Base-by-base conservation (phyloP, 495 filamentous ascomycete species). In the Talaromyces liani region DNA sequence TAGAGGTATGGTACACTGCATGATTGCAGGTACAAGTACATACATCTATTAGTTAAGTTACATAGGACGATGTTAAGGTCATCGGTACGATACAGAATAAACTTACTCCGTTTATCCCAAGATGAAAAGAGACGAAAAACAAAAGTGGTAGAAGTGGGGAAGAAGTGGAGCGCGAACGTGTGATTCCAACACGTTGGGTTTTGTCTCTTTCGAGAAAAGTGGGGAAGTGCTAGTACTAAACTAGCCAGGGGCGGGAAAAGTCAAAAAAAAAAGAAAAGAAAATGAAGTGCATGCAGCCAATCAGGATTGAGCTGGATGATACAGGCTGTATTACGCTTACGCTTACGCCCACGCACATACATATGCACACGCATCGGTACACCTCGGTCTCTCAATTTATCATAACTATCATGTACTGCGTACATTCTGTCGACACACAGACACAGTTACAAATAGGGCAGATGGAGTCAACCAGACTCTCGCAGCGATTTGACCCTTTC, bases 161-260 rank as follows among this genome's bases (percentile, higher is more conserved):
- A 18, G 45, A 49, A 49, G 45, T 49, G 45, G 45, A 12, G 45
- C 45, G 16, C 45, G 45, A 49, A 49, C 45, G 45, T 49, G 45
- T 49, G 45, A 20, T 20, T 49, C 45, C 45, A 49, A 49, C 45
- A 56, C 22, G 53, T 29, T 56, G 53, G 22, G 22, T 56, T 56
- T 56, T 56, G 53, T 56, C 53, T 56, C 53, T 56, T 56, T 56
- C 24, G 53, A 27, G 53, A 56, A 56, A 56, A 27, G 53, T 56
- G 53, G 53, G 53, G 53, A 10, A 7, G 27, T 27, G 7, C 29
- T 31, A 31, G 29, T 31, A 31, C 29, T 31, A 31, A 31, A 31
- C 7, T 56, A 56, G 53, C 27, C 53, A 56, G 53, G 53, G 53
- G 53, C 53, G 53, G 53, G 10, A 56, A 54, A 54, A 54, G 49